phyloP scores from a whole-genome alignment of 495 filamentous ascomycete species.

The Lophiotrema nucula region DNA sequence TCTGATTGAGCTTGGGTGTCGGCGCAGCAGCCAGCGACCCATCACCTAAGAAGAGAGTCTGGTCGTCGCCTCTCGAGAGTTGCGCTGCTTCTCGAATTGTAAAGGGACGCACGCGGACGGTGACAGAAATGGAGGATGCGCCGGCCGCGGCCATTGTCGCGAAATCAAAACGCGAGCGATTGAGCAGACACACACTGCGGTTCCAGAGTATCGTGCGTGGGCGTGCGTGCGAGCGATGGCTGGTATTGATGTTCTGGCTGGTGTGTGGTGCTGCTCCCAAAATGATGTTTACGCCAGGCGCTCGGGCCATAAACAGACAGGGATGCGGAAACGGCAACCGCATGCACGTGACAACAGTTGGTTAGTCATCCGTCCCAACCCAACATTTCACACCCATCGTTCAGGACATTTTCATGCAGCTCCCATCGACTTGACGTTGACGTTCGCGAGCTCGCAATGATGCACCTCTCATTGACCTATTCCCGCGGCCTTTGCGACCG shows the following conservation, averaged over 20 bases:
- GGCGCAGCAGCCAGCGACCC: constrained; percentile 85
- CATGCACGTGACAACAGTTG: constrained; percentile 25
- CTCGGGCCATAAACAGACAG: constrained; percentile 17
- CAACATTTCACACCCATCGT: no score
- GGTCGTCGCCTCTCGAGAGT: constrained; percentile 74
- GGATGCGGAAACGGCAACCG: constrained; percentile 2
- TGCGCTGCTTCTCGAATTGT: constrained; percentile 73
- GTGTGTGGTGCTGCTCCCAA: not conserved
- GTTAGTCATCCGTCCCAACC: no score
- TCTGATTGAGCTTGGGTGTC: constrained; percentile 77
- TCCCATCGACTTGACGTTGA: no score
- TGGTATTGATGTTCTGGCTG: not conserved
- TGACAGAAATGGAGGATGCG: constrained; percentile 71
- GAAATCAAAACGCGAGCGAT: not conserved
- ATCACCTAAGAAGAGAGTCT: constrained; percentile 88
- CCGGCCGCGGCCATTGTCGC: constrained; percentile 47
- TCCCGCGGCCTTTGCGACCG: no score
- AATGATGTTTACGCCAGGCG: not conserved
- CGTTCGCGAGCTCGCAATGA: no score
- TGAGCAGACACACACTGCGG: not conserved
- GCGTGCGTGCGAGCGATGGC: not conserved
- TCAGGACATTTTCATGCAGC: no score
- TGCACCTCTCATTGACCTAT: no score
- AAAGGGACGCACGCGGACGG: constrained; percentile 91
- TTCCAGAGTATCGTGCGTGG: not conserved